Base-by-base conservation (phyloP, 139 green algal species). In the Auxenochlorella pyrenoidosa region DNA sequence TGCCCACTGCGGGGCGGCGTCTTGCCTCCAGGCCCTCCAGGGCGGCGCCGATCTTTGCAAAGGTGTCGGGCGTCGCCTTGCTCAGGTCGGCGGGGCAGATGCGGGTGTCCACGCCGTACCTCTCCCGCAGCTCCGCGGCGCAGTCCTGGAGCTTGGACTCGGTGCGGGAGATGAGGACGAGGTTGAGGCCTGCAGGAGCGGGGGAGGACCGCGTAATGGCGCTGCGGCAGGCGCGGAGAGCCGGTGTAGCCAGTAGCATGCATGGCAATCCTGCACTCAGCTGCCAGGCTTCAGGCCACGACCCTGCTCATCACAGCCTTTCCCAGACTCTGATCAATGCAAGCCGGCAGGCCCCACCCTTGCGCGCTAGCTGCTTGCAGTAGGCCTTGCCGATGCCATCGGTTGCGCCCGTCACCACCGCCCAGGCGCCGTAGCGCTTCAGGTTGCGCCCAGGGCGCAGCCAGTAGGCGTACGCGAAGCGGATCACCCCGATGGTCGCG, bases 351-450 rank as follows among this genome's bases (percentile, higher is more conserved):
- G 54, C 2, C 79, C 5, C 54, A 84, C 86, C 71, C 43, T 90
- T 78, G 51, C 65, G 44, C 0, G 85, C 95, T 43, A 98, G 91
- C 54, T 89, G 89, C 40, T 92, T 71, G 34, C 76, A 84, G 85
- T 96, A 94, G 28, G 93, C 95, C 58, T 92, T 90, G 51, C 95
- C 95, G 59, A 98, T 98, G 70, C 95, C 95, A 77, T 98, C 96
- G 2, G 95, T 98, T 16, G 90, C 91, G 3, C 95, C 95, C 1
- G 95, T 98, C 12, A 98, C 92, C 15, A 98, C 89, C 2, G 95
- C 95, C 93, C 93, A 96, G 3, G 21, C 22, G 32, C 90, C 88
- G 68, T 85, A 89, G 58, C 76, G 88, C 38, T 88, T 88, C 30
- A 97, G 89, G 36, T 95, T 93, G 59, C 91, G 93, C 43, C 82